Evolutionary conservation across 805 yeast species (phyloP).

Genomic region (Priceomyces castillae): DNA sequence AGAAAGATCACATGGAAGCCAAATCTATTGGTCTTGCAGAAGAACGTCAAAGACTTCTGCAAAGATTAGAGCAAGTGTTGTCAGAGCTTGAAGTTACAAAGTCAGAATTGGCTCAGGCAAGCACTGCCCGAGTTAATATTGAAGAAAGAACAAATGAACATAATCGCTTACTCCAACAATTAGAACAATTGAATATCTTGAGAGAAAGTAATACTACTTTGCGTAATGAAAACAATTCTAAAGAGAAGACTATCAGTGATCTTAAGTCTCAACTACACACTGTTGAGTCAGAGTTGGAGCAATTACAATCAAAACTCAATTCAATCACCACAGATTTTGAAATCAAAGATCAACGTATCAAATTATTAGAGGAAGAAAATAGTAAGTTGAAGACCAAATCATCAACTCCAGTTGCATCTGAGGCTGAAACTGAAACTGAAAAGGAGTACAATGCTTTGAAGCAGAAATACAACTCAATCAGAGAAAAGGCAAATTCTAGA

Average conservation of each 20-base stretch:
- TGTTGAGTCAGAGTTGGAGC: constrained; percentile 36
- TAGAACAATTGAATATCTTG: constrained; percentile 59
- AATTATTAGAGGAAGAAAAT: constrained; percentile 49
- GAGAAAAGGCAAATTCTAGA: constrained; percentile 23
- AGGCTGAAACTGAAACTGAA: constrained; percentile 20
- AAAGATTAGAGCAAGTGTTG: constrained; percentile 44
- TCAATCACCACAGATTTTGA: constrained; percentile 38
- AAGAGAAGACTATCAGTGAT: constrained; percentile 20
- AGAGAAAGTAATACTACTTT: constrained; percentile 68
- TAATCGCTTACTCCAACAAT: constrained; percentile 46
- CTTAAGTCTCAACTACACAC: constrained; percentile 41
- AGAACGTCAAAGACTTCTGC: constrained; percentile 54
- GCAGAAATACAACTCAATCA: constrained; percentile 8
- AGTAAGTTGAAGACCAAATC: constrained; percentile 58
- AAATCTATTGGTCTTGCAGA: constrained; percentile 41
- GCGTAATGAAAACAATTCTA: constrained; percentile 46
- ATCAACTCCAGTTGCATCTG: constrained; percentile 15
- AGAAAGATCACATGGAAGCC: constrained; percentile 66
- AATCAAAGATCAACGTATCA: constrained; percentile 49
- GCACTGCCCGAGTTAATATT: constrained; percentile 17
- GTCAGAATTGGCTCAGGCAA: constrained; percentile 40
- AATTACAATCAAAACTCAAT: constrained; percentile 41
- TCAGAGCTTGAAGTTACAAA: constrained; percentile 53
- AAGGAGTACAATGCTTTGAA: constrained; percentile 10
- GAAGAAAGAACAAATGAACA: constrained; percentile 41